phyloP scores from a whole-genome alignment of 208 protist genomes.

The Acanthamoeba castellanii region DNA sequence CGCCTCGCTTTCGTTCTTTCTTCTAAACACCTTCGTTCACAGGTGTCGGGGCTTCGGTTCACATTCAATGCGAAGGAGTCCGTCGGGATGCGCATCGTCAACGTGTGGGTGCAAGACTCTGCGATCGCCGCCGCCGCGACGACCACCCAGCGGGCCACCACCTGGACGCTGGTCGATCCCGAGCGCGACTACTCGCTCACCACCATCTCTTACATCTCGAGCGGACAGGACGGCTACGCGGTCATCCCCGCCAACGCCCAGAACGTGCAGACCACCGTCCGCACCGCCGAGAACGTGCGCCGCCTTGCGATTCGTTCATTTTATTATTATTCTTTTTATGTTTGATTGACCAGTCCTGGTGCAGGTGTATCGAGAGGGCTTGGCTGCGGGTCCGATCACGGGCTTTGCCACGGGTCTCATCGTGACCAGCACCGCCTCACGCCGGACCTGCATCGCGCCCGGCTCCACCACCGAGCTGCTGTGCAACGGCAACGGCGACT shows the following conservation, averaged over 20 bases:
- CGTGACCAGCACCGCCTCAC: not conserved
- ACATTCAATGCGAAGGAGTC: slow-evolving; percentile 7
- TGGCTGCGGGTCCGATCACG: not conserved
- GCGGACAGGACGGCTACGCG: slow-evolving; percentile 29
- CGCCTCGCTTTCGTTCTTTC: not conserved
- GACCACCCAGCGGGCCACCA: not conserved
- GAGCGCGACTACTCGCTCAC: slow-evolving; percentile 34
- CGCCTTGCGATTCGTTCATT: not conserved
- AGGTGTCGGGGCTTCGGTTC: slow-evolving; percentile 23
- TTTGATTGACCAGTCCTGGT: not conserved
- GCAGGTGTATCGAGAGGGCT: not conserved
- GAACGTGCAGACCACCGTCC: not conserved
- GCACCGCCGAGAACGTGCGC: not conserved
- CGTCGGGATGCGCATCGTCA: slow-evolving; percentile 10
- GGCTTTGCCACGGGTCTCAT: not conserved
- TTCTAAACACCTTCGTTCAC: not conserved
- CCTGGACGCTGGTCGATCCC: slow-evolving; percentile 26
- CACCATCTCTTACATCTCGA: slow-evolving; percentile 35
- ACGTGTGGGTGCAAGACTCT: slow-evolving; percentile 15
- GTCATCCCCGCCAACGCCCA: not conserved
- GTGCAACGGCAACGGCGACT: slow-evolving; percentile 26
- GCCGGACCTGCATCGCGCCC: not conserved
- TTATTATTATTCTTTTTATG: not conserved
- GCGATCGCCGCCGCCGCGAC: not conserved
- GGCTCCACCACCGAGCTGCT: not conserved